Evolutionary conservation across 176 grass and related monocot genomes (phyloP).

Genomic region (Panicum miliaceum): DNA sequence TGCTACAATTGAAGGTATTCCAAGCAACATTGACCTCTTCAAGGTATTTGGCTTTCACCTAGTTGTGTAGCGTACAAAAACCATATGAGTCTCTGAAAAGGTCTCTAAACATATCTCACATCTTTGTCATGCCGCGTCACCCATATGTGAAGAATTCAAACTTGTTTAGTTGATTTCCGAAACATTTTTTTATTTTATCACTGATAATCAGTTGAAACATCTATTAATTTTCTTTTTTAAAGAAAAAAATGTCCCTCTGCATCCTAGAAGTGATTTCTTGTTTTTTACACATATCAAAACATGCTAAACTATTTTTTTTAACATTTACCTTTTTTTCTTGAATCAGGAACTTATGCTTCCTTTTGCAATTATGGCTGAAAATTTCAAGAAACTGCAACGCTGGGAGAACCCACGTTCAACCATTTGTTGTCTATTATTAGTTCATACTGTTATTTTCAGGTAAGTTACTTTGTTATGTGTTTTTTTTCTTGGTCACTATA

Average conservation of each 20-base stretch:
- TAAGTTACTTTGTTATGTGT: conserved; percentile 40
- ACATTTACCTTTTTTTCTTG: conserved; percentile 36
- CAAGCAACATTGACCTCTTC: conserved; percentile 99
- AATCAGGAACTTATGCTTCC: conserved; percentile 94
- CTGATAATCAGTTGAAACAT: background rate
- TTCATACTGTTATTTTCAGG: conserved; percentile 79
- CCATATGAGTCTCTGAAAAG: background rate
- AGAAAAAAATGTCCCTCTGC: background rate
- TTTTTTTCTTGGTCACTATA: conserved; percentile 30
- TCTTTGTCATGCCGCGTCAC: background rate
- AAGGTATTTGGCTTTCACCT: conserved; percentile 63
- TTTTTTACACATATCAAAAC: conserved; percentile 5
- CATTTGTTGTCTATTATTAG: conserved; percentile 74
- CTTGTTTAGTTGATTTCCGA: conserved; percentile 23
- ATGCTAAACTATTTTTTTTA: conserved; percentile 24
- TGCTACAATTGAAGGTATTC: conserved; percentile 96
- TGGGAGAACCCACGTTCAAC: conserved; percentile 87
- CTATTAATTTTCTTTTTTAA: background rate
- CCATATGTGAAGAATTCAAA: background rate
- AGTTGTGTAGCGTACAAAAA: conserved; percentile 26
- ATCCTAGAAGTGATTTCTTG: background rate
- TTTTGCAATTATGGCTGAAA: conserved; percentile 72
- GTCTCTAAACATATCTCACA: conserved; percentile 4
- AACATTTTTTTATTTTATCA: background rate
- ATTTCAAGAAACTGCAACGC: conserved; percentile 73